phyloP scores from a whole-genome alignment of 768 basidiomycete species.

The Hemileccinum rubropunctum region DNA sequence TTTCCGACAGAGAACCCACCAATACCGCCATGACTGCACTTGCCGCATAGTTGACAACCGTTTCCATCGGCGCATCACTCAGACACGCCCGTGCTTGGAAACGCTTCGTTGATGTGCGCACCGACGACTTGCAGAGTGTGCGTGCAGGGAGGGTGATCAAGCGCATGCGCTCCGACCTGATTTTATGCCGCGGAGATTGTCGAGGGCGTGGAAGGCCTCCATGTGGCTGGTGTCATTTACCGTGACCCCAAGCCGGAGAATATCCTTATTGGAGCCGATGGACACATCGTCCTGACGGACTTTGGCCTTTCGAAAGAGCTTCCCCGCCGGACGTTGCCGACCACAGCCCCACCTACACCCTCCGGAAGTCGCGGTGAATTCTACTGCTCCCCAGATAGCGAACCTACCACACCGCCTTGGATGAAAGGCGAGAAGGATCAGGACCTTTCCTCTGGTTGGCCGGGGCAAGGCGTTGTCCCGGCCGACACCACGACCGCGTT shows the following conservation, averaged over 20 bases:
- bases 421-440: slow-evolving; percentile 63
- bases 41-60: slow-evolving; percentile 74
- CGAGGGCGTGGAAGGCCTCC: slow-evolving; percentile 93
- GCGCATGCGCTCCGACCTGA: slow-evolving; percentile 85
- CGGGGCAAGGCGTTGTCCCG: slow-evolving; percentile 45
- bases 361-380: slow-evolving; percentile 52
- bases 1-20: slow-evolving; percentile 24
- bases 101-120: slow-evolving; percentile 80
- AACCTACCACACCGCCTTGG: slow-evolving; percentile 68
- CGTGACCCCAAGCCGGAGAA: slow-evolving; percentile 97
- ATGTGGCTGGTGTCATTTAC: slow-evolving; percentile 93
- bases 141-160: slow-evolving; percentile 87
- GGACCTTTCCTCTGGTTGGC: slow-evolving; percentile 57
- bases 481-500: slow-evolving; percentile 80
- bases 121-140: slow-evolving; percentile 85
- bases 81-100: slow-evolving; percentile 75
- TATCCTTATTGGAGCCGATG: slow-evolving; percentile 90
- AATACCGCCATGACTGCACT: slow-evolving; percentile 62
- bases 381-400: slow-evolving; percentile 40
- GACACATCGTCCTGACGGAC: slow-evolving; percentile 96
- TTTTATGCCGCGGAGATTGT: slow-evolving; percentile 99
- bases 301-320: slow-evolving; percentile 96
- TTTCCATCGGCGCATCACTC: slow-evolving; percentile 65
- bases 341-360: slow-evolving; percentile 58
- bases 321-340: slow-evolving; percentile 48